These are phyloP conservation scores for Xylaria scruposa DNA, from an alignment of 495 filamentous ascomycete genomes.

Conservation along the genomic window DNA sequence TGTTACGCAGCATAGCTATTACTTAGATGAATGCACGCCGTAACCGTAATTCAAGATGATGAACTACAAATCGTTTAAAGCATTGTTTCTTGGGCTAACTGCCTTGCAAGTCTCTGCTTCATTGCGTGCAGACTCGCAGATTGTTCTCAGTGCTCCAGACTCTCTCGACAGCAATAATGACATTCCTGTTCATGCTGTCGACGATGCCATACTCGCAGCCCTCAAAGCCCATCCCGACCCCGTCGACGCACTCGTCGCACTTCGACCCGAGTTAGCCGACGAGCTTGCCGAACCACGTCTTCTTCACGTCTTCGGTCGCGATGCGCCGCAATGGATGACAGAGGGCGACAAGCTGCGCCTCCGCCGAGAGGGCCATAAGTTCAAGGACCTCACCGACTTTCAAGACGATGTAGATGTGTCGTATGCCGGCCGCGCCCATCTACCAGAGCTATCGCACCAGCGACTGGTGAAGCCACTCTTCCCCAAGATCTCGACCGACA, in stretches of 20 bases:
- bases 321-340: conserved; percentile 44
- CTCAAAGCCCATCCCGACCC: conserved; percentile 31
- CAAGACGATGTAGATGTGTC: conserved; percentile 27
- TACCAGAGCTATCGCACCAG: conserved; percentile 42
- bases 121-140: conserved; percentile 16
- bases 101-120: conserved; percentile 21
- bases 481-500: conserved; percentile 35
- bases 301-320: conserved; percentile 30
- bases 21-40: background rate
- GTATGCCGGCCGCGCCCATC: conserved; percentile 30
- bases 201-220: conserved; percentile 29
- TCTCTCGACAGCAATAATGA: background rate
- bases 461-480: conserved; percentile 43
- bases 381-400: conserved; percentile 51
- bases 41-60: conserved; percentile 5
- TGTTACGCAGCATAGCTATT: background rate
- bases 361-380: conserved; percentile 43
- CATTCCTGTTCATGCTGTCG: conserved; percentile 9
- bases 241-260: conserved; percentile 32
- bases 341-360: conserved; percentile 52
- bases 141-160: background rate
- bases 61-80: background rate
- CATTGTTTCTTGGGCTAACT: background rate
- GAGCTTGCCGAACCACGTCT: conserved; percentile 31
- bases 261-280: conserved; percentile 31